Evolutionary conservation across 1,139 yeast species (phyloP).

Genomic region (Casaregolazyma suthepensis): DNA sequence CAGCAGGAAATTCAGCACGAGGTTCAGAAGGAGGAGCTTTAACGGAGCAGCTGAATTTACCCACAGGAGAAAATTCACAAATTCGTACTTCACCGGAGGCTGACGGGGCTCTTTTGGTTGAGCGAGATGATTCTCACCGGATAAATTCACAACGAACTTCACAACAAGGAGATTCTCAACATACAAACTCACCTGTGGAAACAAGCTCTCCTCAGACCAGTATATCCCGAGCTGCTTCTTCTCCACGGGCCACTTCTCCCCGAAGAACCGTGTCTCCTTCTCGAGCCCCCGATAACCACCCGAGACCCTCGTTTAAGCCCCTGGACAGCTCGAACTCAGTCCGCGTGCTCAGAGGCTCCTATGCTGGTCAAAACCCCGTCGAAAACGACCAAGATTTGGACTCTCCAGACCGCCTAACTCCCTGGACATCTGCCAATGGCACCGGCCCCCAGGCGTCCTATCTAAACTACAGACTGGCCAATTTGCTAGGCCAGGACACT

Average conservation of each 20-base stretch:
- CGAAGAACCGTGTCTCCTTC: neutral
- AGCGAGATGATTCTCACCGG: too few relatives aligned
- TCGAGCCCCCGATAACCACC: neutral
- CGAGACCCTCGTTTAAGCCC: neutral
- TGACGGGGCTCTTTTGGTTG: too few relatives aligned
- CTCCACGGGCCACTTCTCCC: neutral
- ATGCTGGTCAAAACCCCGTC: neutral
- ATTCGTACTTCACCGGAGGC: too few relatives aligned
- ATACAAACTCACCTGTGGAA: too few relatives aligned
- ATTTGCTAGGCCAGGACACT: constrained; percentile 16
- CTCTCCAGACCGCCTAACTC: neutral
- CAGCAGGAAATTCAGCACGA: too few relatives aligned
- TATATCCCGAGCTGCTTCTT: neutral
- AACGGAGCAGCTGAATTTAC: neutral
- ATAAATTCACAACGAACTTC: too few relatives aligned
- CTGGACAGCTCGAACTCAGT: neutral
- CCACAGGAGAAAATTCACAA: neutral
- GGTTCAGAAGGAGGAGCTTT: neutral
- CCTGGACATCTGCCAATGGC: neutral
- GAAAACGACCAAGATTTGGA: neutral
- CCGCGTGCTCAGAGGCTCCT: neutral
- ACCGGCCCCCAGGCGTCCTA: constrained; percentile 13
- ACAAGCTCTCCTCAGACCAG: too few relatives aligned
- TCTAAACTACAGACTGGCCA: constrained; percentile 12
- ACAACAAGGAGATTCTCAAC: too few relatives aligned